A percentile compares a stretch with the other conserved stretches of the same genome.
Evolutionary conservation across 1,284 basidiomycete species (phyloP).

Genomic region (Serendipita sp.): DNA sequence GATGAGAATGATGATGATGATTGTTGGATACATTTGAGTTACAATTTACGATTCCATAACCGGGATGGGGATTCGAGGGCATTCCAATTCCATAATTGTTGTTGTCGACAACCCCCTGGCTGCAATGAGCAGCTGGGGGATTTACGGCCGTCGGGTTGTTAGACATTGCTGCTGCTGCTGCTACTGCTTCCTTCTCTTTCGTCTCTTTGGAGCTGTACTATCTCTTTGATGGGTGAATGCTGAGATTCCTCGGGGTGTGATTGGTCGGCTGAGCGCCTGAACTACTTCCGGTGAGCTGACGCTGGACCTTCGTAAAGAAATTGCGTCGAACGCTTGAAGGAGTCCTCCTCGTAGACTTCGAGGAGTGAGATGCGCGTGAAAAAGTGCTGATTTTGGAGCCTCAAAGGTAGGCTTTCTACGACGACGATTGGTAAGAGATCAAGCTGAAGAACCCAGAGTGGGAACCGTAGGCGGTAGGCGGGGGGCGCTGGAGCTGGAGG

Average conservation of each 20-base stretch:
- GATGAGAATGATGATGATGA: neutral
- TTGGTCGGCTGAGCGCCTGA: conserved; percentile 1
- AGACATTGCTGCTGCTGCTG: neutral
- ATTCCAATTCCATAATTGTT: no score
- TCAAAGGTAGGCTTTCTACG: no score
- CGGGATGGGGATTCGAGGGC: neutral
- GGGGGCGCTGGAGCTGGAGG: no score
- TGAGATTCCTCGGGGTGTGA: neutral
- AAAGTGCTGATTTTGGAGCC: no score
- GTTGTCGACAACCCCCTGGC: no score
- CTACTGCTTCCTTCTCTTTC: neutral
- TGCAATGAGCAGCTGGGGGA: neutral
- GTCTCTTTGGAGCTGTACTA: neutral
- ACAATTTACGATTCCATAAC: neutral
- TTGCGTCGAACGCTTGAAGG: neutral
- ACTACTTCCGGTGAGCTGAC: neutral
- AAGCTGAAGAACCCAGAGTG: no score
- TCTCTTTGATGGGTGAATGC: neutral
- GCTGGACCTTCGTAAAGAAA: neutral
- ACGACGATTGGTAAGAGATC: no score
- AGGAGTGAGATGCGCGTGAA: neutral
- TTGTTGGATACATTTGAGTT: no score
- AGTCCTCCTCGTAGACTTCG: neutral
- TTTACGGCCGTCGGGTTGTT: neutral
- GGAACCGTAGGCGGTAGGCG: no score